phyloP scores from a whole-genome alignment of 371 early-diverging fungal genomes.

The Parasitella parasitica region DNA sequence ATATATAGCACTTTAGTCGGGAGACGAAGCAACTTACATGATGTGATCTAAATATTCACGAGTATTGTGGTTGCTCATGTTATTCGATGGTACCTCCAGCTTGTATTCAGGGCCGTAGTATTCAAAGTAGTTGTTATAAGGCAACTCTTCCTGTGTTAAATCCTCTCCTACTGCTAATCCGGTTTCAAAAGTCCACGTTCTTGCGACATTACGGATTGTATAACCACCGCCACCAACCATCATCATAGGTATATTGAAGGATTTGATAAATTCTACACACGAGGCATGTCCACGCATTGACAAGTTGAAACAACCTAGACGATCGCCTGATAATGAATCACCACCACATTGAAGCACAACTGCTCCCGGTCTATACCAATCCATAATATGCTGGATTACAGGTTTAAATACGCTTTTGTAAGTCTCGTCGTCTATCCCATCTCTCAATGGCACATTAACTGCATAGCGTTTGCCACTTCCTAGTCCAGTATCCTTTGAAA shows the following conservation, averaged over 20 bases:
- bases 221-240: slow-evolving; percentile 99
- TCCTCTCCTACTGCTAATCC: slow-evolving; percentile 84
- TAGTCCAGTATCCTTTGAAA: slow-evolving; percentile 77
- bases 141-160: slow-evolving; percentile 67
- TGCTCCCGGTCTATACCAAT: slow-evolving; percentile 94
- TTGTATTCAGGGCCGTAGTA: slow-evolving; percentile 95
- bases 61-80: slow-evolving; percentile 96
- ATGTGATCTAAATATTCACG: slow-evolving; percentile 88
- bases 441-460: slow-evolving; percentile 97
- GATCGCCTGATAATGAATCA: slow-evolving; percentile 98
- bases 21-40: slow-evolving; percentile 48
- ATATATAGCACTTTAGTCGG: not conserved
- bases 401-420: slow-evolving; percentile 91
- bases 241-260: slow-evolving; percentile 90
- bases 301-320: slow-evolving; percentile 98
- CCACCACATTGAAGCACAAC: slow-evolving; percentile 99
- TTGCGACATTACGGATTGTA: slow-evolving; percentile 97
- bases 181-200: slow-evolving; percentile 99
- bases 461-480: slow-evolving; percentile 91
- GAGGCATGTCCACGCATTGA: slow-evolving; percentile 87
- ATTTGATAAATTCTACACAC: slow-evolving; percentile 93
- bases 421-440: slow-evolving; percentile 96
- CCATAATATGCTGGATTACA: slow-evolving; percentile 89
- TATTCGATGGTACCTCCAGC: slow-evolving; percentile 90
- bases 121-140: slow-evolving; percentile 94